phyloP scores from a whole-genome alignment of 169 alveolate genomes.

The Cryptosporidium parvum region DNA sequence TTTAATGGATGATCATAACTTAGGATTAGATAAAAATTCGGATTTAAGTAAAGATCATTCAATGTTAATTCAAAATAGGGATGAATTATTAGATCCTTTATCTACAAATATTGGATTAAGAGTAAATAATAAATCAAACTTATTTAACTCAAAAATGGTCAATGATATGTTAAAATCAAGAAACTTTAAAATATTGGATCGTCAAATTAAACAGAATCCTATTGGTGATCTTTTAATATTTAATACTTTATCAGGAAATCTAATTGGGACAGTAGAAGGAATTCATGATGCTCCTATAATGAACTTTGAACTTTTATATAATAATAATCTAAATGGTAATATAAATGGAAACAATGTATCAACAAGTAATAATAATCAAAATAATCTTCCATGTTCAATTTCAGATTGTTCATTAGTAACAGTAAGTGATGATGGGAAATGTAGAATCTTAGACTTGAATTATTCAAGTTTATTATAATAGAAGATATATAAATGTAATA shows the following conservation, averaged over 20 bases:
- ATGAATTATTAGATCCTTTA: not conserved
- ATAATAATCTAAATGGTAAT: not conserved
- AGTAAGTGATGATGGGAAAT: slow-evolving; percentile 68
- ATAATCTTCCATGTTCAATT: not conserved
- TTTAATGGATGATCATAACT: not conserved
- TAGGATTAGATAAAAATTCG: not conserved
- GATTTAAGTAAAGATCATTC: not conserved
- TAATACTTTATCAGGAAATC: slow-evolving; percentile 41
- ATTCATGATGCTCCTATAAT: slow-evolving; percentile 73
- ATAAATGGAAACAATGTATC: not conserved
- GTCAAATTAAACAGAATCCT: slow-evolving; percentile 35
- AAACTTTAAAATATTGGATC: slow-evolving; percentile 21
- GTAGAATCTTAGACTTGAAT: slow-evolving; percentile 45
- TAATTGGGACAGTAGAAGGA: slow-evolving; percentile 42
- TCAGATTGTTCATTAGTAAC: slow-evolving; percentile 63
- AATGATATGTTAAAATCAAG: not conserved
- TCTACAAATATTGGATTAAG: slow-evolving; percentile 9
- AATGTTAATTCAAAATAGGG: not conserved
- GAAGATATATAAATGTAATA: not conserved
- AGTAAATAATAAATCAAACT: not conserved
- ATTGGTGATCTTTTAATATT: slow-evolving; percentile 51
- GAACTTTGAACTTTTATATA: slow-evolving; percentile 56
- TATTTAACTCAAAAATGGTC: not conserved
- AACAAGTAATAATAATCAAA: not conserved
- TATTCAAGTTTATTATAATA: not conserved